Conservation (phyloP, 1,139 yeast genomes). For the Yamadazyma epiphylla region DNA sequence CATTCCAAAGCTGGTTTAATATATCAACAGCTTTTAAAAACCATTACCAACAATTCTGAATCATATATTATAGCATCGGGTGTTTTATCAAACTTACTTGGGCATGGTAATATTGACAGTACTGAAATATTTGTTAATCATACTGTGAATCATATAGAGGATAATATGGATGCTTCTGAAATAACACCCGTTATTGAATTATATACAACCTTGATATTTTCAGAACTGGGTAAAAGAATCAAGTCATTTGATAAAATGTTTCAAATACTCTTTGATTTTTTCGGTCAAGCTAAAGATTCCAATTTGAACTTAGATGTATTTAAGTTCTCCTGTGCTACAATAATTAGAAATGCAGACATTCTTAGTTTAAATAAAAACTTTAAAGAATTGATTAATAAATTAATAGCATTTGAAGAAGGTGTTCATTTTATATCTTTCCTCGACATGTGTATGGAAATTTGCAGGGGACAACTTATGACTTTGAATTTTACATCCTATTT, state of each 20-base stretch:
- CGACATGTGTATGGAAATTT: constrained; percentile 39
- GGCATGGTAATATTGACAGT: constrained; percentile 57
- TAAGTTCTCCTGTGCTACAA: constrained; percentile 37
- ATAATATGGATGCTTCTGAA: neutral
- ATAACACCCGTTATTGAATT: constrained; percentile 20
- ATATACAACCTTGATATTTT: constrained; percentile 47
- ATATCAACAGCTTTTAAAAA: constrained; percentile 39
- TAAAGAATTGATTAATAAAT: constrained; percentile 34
- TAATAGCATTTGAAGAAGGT: constrained; percentile 27
- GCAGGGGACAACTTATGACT: constrained; percentile 41
- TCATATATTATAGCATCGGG: constrained; percentile 46
- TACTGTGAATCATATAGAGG: constrained; percentile 22
- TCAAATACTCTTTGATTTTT: constrained; percentile 7
- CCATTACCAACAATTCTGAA: constrained; percentile 21
- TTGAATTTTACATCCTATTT: constrained; percentile 45
- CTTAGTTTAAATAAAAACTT: constrained; percentile 47
- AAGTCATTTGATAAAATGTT: constrained; percentile 37
- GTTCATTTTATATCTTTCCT: constrained; percentile 46
- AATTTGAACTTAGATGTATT: constrained; percentile 3
- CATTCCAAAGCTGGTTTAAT: constrained; percentile 67
- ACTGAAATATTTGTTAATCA: constrained; percentile 43
- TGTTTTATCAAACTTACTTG: constrained; percentile 54
- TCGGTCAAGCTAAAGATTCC: too few species aligned
- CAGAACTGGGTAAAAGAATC: constrained; percentile 67
- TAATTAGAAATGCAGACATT: constrained; percentile 60